Evolutionary conservation across 805 yeast species (phyloP), one percentile per base, ranked within the genome.

Genomic region (Candida palmyrensis): DNA sequence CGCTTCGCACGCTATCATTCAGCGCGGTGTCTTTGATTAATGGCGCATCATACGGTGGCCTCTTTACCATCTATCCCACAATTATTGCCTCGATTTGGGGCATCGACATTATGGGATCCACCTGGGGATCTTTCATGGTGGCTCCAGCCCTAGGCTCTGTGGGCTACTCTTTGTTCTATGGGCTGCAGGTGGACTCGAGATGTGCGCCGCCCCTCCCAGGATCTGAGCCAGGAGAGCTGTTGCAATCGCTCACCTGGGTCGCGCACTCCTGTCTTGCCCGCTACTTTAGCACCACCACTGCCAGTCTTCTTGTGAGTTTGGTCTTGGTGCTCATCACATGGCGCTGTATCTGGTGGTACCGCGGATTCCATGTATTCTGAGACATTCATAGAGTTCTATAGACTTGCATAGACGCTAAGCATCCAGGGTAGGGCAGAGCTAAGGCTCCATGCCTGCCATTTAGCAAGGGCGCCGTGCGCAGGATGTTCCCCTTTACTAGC

Each of bases 121-220:
- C 90, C 2, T 90, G 96, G 86, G 97, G 97, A 2, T 65, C 82
- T 17, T 84, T 87, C 53, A 81, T 87, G 73, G 69, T 84, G 22
- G 92, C 94, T 0, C 95, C 96, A 2, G 96, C 96, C 0, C 42
- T 85, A 2, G 95, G 96, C 1, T 68, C 90, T 2, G 64, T 82
- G 4, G 40, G 74, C 2, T 83, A 73, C 46, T 89, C 95, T 5
- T 47, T 83, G 32, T 42, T 79, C 9, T 88, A 81, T 52, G 96
- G 95, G 1, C 47, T 57, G 16, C 55, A 75, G 13, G 79, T 73
- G 44, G 92, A 85, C 43, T 29, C 39, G 11, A 48, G 57, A 33
- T 61, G 75, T 37, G n/a, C n/a, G n/a, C n/a, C n/a, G n/a, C n/a
- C n/a, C n/a, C n/a, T 25, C 33, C 3, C 16, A 27, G 2, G 45